A percentile compares a stretch with the other conserved stretches of the same genome.
Conservation (phyloP, 306 rosid species). For the Leucaena leucocephala region DNA sequence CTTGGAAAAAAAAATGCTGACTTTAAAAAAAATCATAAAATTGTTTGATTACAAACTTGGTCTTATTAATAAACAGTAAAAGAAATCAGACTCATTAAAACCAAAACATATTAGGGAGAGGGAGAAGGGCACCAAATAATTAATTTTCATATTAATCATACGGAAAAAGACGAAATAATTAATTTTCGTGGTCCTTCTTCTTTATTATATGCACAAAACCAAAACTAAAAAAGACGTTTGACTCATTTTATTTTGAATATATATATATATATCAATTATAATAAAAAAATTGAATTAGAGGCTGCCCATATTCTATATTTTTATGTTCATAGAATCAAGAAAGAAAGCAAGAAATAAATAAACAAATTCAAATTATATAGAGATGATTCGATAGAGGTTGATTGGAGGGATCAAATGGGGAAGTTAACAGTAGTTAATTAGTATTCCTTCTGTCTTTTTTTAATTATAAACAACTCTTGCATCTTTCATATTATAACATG, state of each 20-base stretch:
- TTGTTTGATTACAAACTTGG: too few species aligned
- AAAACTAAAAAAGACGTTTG: neutral
- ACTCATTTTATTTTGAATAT: neutral
- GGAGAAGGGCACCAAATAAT: too few species aligned
- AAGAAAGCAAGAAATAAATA: neutral
- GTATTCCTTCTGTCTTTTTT: neutral
- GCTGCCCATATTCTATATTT: constrained; percentile 29
- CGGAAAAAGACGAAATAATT: neutral
- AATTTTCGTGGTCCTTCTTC: constrained; percentile 5
- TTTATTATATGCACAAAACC: constrained; percentile 1
- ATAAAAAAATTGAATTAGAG: constrained; percentile 19
- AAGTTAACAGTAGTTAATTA: neutral
- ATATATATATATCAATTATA: constrained; percentile 3
- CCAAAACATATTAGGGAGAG: too few species aligned
- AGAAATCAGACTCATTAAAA: too few species aligned
- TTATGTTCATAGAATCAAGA: constrained; percentile 19
- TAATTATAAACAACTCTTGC: too few species aligned
- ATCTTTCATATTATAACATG: too few species aligned
- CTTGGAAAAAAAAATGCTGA: too few species aligned
- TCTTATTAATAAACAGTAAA: too few species aligned
- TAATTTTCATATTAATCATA: too few species aligned
- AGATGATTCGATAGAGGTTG: neutral
- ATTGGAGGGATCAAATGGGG: neutral
- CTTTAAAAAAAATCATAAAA: too few species aligned
- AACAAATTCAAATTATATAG: neutral